phyloP scores from a whole-genome alignment of 345 rosid genomes.

The Clausena lansium region DNA sequence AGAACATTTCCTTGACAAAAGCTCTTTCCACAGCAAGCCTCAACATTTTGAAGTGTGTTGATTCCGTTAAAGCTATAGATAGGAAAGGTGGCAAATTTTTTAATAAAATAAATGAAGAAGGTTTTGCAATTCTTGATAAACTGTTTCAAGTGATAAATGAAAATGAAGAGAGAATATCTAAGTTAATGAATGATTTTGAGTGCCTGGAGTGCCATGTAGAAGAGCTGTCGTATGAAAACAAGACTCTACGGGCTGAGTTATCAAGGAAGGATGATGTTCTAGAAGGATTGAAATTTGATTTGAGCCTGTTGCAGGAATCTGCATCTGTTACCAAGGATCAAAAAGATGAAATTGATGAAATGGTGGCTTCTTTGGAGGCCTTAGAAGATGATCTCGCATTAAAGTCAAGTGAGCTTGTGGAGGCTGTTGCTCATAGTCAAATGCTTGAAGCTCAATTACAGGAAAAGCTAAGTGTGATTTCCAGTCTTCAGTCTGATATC shows the following conservation, averaged over 20 bases:
- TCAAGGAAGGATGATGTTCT: constrained; percentile 79
- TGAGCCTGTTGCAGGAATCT: constrained; percentile 87
- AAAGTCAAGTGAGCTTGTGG: constrained; percentile 59
- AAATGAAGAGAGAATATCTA: constrained; percentile 38
- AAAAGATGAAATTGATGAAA: constrained; percentile 74
- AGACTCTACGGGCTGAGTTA: constrained; percentile 58
- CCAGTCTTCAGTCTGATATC: constrained; percentile 46
- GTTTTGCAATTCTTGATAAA: constrained; percentile 36
- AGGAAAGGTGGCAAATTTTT: constrained; percentile 19
- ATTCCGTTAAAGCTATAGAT: constrained; percentile 25
- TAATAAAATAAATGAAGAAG: constrained; percentile 26
- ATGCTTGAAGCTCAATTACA: constrained; percentile 60
- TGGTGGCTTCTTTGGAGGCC: constrained; percentile 57
- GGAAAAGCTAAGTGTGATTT: constrained; percentile 54
- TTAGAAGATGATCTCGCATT: constrained; percentile 64
- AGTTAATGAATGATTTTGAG: constrained; percentile 49
- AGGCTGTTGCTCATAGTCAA: constrained; percentile 44
- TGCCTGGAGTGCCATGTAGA: constrained; percentile 46
- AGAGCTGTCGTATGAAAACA: constrained; percentile 55
- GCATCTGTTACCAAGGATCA: constrained; percentile 74
- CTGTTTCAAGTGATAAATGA: constrained; percentile 50
- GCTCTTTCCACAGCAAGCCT: constrained; percentile 33
- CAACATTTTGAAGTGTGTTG: constrained; percentile 34
- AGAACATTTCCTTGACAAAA: constrained; percentile 37
- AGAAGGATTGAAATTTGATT: constrained; percentile 78